A percentile compares a stretch with the other conserved stretches of the same genome.
These are phyloP conservation scores for Glebionis coronaria DNA, from an alignment of 129 eudicot species.

Conservation along the genomic window DNA sequence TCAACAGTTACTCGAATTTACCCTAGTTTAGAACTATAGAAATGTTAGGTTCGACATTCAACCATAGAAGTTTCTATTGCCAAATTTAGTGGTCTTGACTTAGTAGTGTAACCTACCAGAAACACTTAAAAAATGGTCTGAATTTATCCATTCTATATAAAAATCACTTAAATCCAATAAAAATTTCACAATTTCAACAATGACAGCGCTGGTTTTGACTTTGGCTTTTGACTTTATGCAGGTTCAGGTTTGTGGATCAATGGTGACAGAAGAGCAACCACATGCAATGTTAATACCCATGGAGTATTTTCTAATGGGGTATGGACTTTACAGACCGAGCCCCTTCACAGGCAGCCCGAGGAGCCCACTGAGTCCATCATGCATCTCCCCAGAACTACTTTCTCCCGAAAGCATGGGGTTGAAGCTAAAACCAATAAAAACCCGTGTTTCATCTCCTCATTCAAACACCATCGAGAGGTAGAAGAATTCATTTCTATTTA, in stretches of 20 bases:
- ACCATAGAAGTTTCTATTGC: too few species aligned
- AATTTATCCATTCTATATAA: too few species aligned
- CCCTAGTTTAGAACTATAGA: too few species aligned
- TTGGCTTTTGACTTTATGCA: slow-evolving; percentile 24
- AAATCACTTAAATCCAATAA: neutral
- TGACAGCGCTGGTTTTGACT: slow-evolving; percentile 9
- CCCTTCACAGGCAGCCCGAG: slow-evolving; percentile 79
- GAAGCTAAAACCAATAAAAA: slow-evolving; percentile 93
- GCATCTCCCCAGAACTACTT: slow-evolving; percentile 87
- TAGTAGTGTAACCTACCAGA: too few species aligned
- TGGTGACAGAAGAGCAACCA: slow-evolving; percentile 98
- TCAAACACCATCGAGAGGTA: slow-evolving; percentile 10
- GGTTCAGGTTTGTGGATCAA: slow-evolving; percentile 95
- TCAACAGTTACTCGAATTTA: neutral
- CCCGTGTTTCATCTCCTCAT: slow-evolving; percentile 46
- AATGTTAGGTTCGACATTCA: too few species aligned
- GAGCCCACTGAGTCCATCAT: slow-evolving; percentile 80
- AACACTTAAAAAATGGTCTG: neutral
- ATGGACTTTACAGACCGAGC: slow-evolving; percentile 68
- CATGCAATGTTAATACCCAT: slow-evolving; percentile 89
- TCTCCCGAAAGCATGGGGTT: slow-evolving; percentile 99
- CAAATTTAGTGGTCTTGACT: too few species aligned
- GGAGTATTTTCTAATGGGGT: slow-evolving; percentile 95
- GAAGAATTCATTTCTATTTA: neutral
- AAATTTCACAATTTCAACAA: neutral